phyloP scores from a whole-genome alignment of 352 stramenopile species.

The Pythium phragmiticola region DNA sequence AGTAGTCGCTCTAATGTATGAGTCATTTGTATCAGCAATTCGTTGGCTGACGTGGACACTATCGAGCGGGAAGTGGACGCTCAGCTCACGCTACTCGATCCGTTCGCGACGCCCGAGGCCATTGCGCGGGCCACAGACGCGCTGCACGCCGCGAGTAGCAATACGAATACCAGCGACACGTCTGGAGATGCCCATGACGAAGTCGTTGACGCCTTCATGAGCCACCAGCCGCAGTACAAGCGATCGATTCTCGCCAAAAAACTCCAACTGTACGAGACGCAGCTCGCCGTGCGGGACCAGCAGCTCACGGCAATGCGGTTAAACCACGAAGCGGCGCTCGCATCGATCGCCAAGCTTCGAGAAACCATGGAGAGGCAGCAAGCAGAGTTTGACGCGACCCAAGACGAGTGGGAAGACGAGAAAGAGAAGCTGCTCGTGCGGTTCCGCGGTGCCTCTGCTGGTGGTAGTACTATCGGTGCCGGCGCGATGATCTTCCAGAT shows the following conservation, averaged over 20 bases:
- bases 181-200: neutral
- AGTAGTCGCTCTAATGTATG: neutral
- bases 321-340: slow-evolving; percentile 26
- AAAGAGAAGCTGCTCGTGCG: slow-evolving; percentile 45
- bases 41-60: slow-evolving; percentile 12
- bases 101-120: slow-evolving; percentile 5
- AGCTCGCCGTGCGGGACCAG: slow-evolving; percentile 39
- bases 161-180: neutral
- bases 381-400: slow-evolving; percentile 43
- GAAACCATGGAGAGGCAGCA: slow-evolving; percentile 36
- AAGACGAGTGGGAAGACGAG: slow-evolving; percentile 72
- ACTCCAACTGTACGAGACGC: slow-evolving; percentile 49
- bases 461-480: neutral
- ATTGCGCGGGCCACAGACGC: neutral
- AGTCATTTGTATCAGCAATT: slow-evolving; percentile 3
- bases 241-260: slow-evolving; percentile 52
- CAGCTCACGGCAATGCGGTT: slow-evolving; percentile 37
- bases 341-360: slow-evolving; percentile 35
- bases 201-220: slow-evolving; percentile 36
- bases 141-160: neutral
- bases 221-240: slow-evolving; percentile 43
- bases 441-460: slow-evolving; percentile 26
- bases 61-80: slow-evolving; percentile 27
- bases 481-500: slow-evolving; percentile 30
- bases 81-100: slow-evolving; percentile 19